Evolutionary conservation across 495 filamentous ascomycete species (phyloP).

Genomic region (Penicillium turbatum): DNA sequence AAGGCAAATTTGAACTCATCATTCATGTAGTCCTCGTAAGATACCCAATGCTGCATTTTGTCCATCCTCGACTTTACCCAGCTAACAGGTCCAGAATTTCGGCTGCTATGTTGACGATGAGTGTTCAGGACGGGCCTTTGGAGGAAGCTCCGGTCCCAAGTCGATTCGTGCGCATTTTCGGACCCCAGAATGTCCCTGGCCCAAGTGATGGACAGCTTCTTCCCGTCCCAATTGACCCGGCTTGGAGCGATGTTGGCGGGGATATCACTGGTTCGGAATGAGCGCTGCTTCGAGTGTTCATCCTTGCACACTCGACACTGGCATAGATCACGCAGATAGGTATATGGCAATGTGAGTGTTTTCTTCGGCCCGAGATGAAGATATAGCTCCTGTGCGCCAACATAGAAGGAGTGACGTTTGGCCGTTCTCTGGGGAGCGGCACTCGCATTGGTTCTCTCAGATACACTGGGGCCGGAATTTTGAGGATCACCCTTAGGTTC

Average conservation of each 20-base stretch:
- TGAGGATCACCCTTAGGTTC: not conserved
- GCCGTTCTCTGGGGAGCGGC: not conserved
- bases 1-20: constrained; percentile 46
- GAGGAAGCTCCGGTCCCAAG: constrained; percentile 35
- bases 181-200: constrained; percentile 51
- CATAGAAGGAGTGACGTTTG: not conserved
- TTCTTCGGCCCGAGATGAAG: not conserved
- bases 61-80: constrained; percentile 35
- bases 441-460: not conserved
- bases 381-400: constrained; percentile 3
- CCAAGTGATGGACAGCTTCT: constrained; percentile 59
- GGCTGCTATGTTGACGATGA: not conserved
- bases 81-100: constrained; percentile 9
- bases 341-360: constrained; percentile 10
- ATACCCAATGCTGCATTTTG: constrained; percentile 42
- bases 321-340: constrained; percentile 76
- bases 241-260: constrained; percentile 46
- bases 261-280: constrained; percentile 70
- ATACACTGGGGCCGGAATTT: not conserved
- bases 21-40: constrained; percentile 67
- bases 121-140: constrained; percentile 1
- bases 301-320: constrained; percentile 68
- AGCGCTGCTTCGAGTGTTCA: constrained; percentile 75
- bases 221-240: constrained; percentile 26
- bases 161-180: constrained; percentile 45